phyloP scores from a whole-genome alignment of 495 filamentous ascomycete species.

The Neurospora sp. region DNA sequence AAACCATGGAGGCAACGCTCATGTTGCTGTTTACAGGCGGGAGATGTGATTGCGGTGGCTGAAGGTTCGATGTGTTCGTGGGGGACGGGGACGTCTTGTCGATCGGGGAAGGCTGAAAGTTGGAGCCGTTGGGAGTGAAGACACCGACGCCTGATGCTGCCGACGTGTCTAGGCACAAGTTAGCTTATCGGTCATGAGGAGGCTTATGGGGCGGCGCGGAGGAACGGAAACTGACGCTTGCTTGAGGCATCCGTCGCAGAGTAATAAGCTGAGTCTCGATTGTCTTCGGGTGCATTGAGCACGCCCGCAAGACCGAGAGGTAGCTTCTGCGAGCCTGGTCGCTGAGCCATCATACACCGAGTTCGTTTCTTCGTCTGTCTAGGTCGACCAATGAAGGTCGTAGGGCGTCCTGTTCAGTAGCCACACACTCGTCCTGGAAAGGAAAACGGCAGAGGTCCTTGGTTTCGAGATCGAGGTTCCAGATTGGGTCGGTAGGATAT shows the following conservation, averaged over 20 bases:
- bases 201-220: neutral
- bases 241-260: slow-evolving; percentile 44
- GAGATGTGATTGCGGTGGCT: slow-evolving; percentile 32
- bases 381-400: neutral
- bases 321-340: slow-evolving; percentile 36
- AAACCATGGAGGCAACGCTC: slow-evolving; percentile 49
- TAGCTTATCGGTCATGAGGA: slow-evolving; percentile 1
- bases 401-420: neutral
- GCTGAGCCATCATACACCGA: slow-evolving; percentile 21
- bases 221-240: slow-evolving; percentile 36
- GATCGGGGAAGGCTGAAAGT: slow-evolving; percentile 32
- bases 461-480: neutral
- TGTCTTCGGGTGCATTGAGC: slow-evolving; percentile 39
- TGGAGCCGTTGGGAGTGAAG: slow-evolving; percentile 22
- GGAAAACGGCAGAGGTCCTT: neutral
- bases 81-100: slow-evolving; percentile 45
- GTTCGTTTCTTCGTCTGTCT: neutral
- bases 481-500: neutral
- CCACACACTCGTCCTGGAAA: neutral
- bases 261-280: slow-evolving; percentile 46
- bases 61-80: slow-evolving; percentile 28
- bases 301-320: slow-evolving; percentile 39
- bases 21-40: slow-evolving; percentile 39
- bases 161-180: slow-evolving; percentile 33
- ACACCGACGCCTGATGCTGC: slow-evolving; percentile 37